Percentiles rank a stretch among this genome's conserved stretches.
These are phyloP conservation scores for Aegilops bicornis DNA, from an alignment of 176 grass and related monocot species.

Conservation along the genomic window DNA sequence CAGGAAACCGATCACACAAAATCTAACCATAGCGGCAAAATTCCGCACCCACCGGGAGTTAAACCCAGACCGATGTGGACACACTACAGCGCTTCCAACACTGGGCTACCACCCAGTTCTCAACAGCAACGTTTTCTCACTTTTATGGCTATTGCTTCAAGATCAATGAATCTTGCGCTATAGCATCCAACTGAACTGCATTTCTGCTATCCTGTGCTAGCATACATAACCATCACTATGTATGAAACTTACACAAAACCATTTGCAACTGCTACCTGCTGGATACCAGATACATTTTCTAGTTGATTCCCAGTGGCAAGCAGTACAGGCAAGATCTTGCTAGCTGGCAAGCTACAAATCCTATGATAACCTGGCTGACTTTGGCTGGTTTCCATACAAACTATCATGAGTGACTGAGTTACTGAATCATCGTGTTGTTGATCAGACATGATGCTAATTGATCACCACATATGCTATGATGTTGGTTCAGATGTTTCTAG, in stretches of 20 bases:
- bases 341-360: constrained; percentile 15
- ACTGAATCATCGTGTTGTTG: background rate
- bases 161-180: background rate
- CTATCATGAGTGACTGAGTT: background rate
- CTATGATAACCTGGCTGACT: background rate
- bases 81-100: background rate
- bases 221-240: background rate
- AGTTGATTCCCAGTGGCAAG: background rate
- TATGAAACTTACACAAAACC: background rate
- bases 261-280: background rate
- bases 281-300: background rate
- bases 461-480: background rate
- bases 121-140: background rate
- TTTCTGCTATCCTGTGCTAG: background rate
- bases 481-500: background rate
- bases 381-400: background rate
- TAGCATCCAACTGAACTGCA: background rate
- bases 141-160: background rate
- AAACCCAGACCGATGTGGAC: background rate
- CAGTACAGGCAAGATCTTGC: background rate
- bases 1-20: background rate
- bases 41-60: background rate
- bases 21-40: background rate
- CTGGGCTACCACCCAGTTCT: background rate
- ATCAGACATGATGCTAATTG: background rate